Evolutionary conservation across 1,284 basidiomycete genomes (phyloP).

Genomic region (Trametes sp.): DNA sequence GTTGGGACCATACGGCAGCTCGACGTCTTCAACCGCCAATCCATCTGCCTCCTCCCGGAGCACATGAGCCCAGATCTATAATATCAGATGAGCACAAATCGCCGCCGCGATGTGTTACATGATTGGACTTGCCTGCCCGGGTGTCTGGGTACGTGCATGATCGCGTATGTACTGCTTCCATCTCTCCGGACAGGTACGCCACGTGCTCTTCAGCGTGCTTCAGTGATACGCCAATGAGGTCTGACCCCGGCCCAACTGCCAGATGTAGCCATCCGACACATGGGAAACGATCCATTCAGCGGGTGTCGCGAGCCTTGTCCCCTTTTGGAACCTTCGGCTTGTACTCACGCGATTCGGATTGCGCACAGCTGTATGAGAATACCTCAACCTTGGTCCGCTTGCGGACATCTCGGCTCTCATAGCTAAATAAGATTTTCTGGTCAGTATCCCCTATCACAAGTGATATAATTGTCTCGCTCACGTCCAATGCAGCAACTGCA

Average conservation of each 20-base stretch:
- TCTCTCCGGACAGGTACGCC: not conserved
- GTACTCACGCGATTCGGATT: not conserved
- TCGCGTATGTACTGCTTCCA: not conserved
- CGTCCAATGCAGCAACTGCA: not conserved
- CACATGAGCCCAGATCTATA: constrained; percentile 4
- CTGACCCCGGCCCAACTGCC: not conserved
- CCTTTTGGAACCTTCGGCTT: not conserved
- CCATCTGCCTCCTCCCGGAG: not conserved
- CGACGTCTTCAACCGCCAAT: not conserved
- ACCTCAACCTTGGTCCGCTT: not conserved
- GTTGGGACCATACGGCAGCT: constrained; percentile 1
- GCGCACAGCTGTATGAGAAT: not conserved
- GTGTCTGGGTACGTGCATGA: not conserved
- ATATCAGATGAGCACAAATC: not conserved
- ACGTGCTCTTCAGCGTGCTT: not conserved
- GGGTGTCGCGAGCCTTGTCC: not conserved
- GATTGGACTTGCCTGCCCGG: constrained; percentile 2
- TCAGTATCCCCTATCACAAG: no score
- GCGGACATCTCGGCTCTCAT: not conserved
- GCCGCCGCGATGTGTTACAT: not conserved
- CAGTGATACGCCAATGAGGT: not conserved
- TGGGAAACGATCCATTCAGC: not conserved
- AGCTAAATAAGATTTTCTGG: not conserved
- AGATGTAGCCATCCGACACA: constrained; percentile 7
- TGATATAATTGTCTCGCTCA: not conserved